phyloP scores from a whole-genome alignment of 2,329 filamentous ascomycete species.

The Ophiostoma quercus region DNA sequence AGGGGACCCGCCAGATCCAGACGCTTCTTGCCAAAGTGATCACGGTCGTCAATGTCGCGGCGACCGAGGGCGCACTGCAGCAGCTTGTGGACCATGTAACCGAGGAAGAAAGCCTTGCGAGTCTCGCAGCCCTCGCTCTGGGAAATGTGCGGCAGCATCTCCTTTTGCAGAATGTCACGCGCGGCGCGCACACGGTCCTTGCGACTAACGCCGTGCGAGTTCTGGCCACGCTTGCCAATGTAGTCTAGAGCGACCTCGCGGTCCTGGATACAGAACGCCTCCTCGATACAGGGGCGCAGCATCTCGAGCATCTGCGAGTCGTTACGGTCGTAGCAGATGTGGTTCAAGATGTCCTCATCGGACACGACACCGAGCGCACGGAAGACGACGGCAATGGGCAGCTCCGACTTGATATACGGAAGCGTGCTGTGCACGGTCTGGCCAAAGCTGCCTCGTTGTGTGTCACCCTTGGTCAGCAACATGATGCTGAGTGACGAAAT shows the following conservation, averaged over 20 bases:
- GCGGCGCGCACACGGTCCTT: slow-evolving; percentile 90
- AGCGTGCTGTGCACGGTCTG: slow-evolving; percentile 85
- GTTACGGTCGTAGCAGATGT: slow-evolving; percentile 92
- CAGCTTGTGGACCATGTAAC: slow-evolving; percentile 97
- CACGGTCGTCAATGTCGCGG: slow-evolving; percentile 90
- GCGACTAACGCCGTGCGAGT: slow-evolving; percentile 64
- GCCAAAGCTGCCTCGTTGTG: slow-evolving; percentile 72
- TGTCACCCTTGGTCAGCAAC: slow-evolving; percentile 78
- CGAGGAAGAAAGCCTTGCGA: slow-evolving; percentile 93
- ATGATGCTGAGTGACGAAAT: slow-evolving; percentile 92
- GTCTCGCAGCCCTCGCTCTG: slow-evolving; percentile 93
- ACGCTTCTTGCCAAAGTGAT: slow-evolving; percentile 98
- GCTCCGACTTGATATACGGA: slow-evolving; percentile 88
- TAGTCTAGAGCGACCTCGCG: slow-evolving; percentile 90
- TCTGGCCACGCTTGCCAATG: slow-evolving; percentile 83
- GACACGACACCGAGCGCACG: slow-evolving; percentile 92
- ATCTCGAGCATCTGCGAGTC: slow-evolving; percentile 98
- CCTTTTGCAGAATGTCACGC: slow-evolving; percentile 92
- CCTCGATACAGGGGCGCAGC: slow-evolving; percentile 93
- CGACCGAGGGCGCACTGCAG: slow-evolving; percentile 89
- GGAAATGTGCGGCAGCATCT: slow-evolving; percentile 92
- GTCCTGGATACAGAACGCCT: slow-evolving; percentile 94
- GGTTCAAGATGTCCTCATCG: slow-evolving; percentile 95
- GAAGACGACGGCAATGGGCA: slow-evolving; percentile 94
- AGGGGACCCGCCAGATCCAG: slow-evolving; percentile 91